Evolutionary conservation across 2,329 filamentous ascomycete species (phyloP), one percentile per base, ranked within the genome.

Genomic region (Cercospora sp.): DNA sequence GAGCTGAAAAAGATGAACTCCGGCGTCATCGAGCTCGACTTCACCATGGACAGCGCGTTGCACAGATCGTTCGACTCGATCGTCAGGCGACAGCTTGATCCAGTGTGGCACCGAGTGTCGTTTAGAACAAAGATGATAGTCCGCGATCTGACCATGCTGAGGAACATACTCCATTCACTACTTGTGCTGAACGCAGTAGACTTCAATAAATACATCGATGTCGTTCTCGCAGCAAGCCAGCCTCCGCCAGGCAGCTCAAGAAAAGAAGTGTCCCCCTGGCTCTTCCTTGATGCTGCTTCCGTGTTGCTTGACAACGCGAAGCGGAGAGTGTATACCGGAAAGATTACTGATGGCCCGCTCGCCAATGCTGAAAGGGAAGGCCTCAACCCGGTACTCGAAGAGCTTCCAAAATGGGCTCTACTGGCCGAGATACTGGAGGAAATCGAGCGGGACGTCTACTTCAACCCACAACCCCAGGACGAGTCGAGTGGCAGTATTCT

Each of bases 111-210:
- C 82, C 89, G 95, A 64, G 92, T 97, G 62, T 97, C 91, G 79
- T 97, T 92, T 85, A 93, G 95, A 80, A 98, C 94, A 2, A 92
- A 91, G 75, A 94, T 97, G 80, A 97, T 99, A 73, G 94, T 97
- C 66, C 91, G 90, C 74, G 95, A 98, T 77, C 80, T 99, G 73
- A 91, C 90, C 0, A 89, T 97, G 18, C 85, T 99, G 43, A 88
- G 94, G 66, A 89, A 88, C 24, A 90, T 98, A 79, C 85, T 99
- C 16, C 91, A 94, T 74, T 87, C 86, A 61, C 84, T 99, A 21
- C 85, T 99, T 28, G 90, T 90, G 2, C 92, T 95, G 73, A 95
- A 99, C 79, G 89, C 93, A 21, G 93, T 98, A 37, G 92, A 91
- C 5, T 97, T 99, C 78, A 88, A 97, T 69, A 92, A 94, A 77